phyloP scores from a whole-genome alignment of 306 rosid species.

The Senna tora region DNA sequence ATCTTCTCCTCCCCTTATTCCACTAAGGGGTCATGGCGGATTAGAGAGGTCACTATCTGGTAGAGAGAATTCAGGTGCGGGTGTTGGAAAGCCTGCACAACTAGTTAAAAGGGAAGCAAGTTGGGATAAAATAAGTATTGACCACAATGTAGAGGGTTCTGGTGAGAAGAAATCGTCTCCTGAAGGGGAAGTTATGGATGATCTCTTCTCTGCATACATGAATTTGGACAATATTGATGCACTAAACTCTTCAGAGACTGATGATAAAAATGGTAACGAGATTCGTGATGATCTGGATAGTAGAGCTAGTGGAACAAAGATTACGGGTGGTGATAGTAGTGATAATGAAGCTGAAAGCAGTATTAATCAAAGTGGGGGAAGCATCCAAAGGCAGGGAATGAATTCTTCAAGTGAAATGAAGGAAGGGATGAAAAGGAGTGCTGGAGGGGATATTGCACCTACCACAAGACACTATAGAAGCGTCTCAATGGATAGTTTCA shows the following conservation, averaged over 20 bases:
- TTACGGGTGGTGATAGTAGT: slow-evolving; percentile 84
- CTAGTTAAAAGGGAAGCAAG: slow-evolving; percentile 50
- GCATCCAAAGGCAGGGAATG: slow-evolving; percentile 49
- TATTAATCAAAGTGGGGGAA: slow-evolving; percentile 65
- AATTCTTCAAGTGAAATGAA: slow-evolving; percentile 56
- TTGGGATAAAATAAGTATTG: slow-evolving; percentile 59
- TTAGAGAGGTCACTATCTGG: slow-evolving; percentile 44
- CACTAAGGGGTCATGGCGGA: slow-evolving; percentile 51
- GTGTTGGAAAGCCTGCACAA: slow-evolving; percentile 56
- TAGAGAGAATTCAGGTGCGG: slow-evolving; percentile 34
- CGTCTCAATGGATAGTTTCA: slow-evolving; percentile 92
- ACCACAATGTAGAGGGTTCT: slow-evolving; percentile 58
- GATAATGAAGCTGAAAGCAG: slow-evolving; percentile 92
- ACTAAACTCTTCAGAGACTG: slow-evolving; percentile 64
- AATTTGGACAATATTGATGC: slow-evolving; percentile 79
- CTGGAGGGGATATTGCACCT: slow-evolving; percentile 72
- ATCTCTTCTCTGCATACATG: slow-evolving; percentile 86
- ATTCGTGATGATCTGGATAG: slow-evolving; percentile 96
- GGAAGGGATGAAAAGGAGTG: slow-evolving; percentile 82
- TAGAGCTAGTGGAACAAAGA: slow-evolving; percentile 86
- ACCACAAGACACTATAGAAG: slow-evolving; percentile 77
- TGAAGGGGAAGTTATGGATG: slow-evolving; percentile 87
- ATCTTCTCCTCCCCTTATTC: slow-evolving; percentile 67
- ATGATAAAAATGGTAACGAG: slow-evolving; percentile 69
- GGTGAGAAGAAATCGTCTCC: slow-evolving; percentile 85